Conservation (phyloP, 106 monocot genomes). For the Dendrobium huoshanense region DNA sequence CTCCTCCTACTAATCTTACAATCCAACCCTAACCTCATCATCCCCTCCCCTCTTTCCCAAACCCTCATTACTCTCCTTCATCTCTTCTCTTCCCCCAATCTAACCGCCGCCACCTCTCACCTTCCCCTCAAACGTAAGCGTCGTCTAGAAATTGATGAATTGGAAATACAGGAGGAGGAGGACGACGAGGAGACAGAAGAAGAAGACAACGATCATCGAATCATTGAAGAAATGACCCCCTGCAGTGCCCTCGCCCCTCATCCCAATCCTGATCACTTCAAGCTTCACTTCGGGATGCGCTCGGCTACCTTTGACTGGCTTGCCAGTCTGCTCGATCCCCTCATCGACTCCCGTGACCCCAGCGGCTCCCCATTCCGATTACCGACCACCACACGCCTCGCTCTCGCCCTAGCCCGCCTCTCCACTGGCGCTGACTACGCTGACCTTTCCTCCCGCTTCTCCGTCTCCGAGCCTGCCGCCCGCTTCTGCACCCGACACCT, state of each 20-base stretch:
- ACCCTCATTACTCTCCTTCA: conserved; percentile 4
- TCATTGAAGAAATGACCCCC: neutral
- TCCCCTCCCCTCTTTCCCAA: conserved; percentile 8
- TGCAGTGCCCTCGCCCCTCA: neutral
- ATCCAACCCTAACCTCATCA: neutral
- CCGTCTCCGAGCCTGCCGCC: conserved; percentile 39
- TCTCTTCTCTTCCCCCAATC: conserved; percentile 19
- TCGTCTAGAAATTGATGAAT: neutral
- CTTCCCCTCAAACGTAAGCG: conserved; percentile 11
- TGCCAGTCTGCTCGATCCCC: conserved; percentile 73
- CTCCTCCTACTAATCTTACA: conserved; percentile 20
- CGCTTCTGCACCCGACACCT: conserved; percentile 51
- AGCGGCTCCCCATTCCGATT: conserved; percentile 13
- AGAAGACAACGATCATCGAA: neutral
- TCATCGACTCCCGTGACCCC: conserved; percentile 43
- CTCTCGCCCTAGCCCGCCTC: conserved; percentile 47
- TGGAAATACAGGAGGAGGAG: neutral
- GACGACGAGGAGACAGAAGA: neutral
- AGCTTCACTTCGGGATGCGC: conserved; percentile 32
- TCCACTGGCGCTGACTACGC: conserved; percentile 42
- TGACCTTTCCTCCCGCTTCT: conserved; percentile 40
- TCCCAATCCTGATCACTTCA: conserved; percentile 37
- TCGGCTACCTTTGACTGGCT: conserved; percentile 74
- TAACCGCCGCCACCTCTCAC: conserved; percentile 5
- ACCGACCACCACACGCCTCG: conserved; percentile 34